Evolutionary conservation across 2,329 filamentous ascomycete genomes (phyloP).

Genomic region (Fonsecaea multimorphosa): DNA sequence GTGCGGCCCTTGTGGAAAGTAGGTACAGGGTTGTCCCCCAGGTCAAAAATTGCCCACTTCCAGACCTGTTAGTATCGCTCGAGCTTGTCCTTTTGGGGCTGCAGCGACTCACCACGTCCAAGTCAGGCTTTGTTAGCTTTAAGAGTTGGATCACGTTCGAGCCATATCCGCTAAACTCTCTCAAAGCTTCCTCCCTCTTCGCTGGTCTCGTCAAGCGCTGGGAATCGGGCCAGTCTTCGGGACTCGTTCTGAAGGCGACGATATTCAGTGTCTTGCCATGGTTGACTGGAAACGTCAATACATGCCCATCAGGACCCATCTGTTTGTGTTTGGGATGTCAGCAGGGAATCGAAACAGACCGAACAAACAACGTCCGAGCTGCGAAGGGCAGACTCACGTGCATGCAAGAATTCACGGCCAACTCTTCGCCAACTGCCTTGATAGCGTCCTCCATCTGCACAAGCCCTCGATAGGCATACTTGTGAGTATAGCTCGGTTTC

Average conservation of each 20-base stretch:
- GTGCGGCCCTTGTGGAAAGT: conserved; percentile 46
- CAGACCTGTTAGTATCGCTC: conserved; percentile 9
- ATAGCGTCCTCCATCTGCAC: conserved; percentile 64
- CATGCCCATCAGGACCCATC: conserved; percentile 65
- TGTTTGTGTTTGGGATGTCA: conserved; percentile 41
- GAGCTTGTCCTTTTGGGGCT: conserved; percentile 25
- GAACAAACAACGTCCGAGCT: not conserved
- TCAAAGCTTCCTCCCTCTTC: conserved; percentile 37
- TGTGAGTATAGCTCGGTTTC: conserved; percentile 57
- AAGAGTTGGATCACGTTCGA: conserved; percentile 38
- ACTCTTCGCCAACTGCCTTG: conserved; percentile 56
- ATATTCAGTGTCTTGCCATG: conserved; percentile 64
- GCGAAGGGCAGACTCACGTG: conserved; percentile 37
- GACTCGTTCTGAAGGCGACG: conserved; percentile 54
- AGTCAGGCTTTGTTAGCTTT: conserved; percentile 42
- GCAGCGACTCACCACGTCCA: conserved; percentile 36
- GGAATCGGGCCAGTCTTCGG: conserved; percentile 50
- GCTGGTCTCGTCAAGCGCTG: conserved; percentile 48
- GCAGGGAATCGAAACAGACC: conserved; percentile 8
- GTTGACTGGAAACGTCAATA: conserved; percentile 67
- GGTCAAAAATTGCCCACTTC: conserved; percentile 52
- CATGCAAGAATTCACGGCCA: conserved; percentile 54
- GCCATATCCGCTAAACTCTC: conserved; percentile 37
- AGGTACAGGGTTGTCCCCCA: conserved; percentile 47
- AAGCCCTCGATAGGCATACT: conserved; percentile 67